phyloP scores from a whole-genome alignment of 768 basidiomycete species.

The Boletus tylopilopsis region DNA sequence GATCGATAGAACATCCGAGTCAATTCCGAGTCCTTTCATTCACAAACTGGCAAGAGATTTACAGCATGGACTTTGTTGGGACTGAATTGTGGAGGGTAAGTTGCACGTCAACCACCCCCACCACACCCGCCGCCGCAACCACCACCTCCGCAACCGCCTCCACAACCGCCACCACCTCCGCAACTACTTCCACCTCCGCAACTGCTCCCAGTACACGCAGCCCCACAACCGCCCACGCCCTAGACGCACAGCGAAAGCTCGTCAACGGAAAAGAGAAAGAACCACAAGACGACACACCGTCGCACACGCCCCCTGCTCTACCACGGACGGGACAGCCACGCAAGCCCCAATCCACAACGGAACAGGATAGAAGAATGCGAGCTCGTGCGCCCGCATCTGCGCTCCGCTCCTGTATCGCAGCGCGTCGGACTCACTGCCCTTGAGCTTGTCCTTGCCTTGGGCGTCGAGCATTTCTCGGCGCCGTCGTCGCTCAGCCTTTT shows the following conservation, averaged over 20 bases:
- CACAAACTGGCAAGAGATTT: no score
- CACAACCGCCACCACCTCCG: background rate
- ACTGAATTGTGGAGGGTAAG: no score
- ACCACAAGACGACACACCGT: background rate
- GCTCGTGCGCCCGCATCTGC: background rate
- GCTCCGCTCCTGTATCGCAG: background rate
- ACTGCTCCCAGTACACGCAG: background rate
- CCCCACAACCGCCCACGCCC: constrained; percentile 3
- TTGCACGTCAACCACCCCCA: background rate
- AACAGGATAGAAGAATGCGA: constrained; percentile 12
- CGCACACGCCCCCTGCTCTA: background rate
- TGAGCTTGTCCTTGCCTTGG: background rate
- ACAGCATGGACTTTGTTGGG: no score
- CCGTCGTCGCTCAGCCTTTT: constrained; percentile 9
- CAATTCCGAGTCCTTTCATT: no score
- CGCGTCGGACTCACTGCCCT: background rate
- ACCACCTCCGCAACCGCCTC: background rate
- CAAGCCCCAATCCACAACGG: constrained; percentile 2
- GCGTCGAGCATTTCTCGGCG: background rate
- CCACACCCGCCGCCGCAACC: background rate
- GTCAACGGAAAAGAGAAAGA: background rate
- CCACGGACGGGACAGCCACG: background rate
- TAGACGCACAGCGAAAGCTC: background rate
- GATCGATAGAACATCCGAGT: no score
- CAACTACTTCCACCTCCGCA: constrained; percentile 1